Conservation (phyloP, 2,329 filamentous ascomycete species). For the Aspergillus neotritici region DNA sequence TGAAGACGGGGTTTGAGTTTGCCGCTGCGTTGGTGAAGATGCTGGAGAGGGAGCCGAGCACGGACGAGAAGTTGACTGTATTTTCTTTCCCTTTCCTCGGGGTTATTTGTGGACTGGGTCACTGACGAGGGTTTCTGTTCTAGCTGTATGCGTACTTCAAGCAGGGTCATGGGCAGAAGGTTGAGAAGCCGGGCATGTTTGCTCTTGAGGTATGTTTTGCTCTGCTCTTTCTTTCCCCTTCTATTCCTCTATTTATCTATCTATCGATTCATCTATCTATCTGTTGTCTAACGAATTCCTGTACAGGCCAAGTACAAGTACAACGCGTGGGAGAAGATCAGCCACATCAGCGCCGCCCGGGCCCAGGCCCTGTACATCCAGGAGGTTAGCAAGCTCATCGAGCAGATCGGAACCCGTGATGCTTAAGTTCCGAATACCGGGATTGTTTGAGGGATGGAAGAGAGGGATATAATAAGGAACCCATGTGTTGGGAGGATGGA, state of each 20-base stretch:
- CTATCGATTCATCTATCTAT: background rate
- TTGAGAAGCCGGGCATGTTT: slow-evolving; percentile 14
- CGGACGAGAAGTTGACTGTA: slow-evolving; percentile 30
- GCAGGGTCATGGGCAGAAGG: slow-evolving; percentile 8
- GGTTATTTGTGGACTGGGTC: background rate
- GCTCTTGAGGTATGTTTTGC: slow-evolving; percentile 13
- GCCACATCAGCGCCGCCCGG: slow-evolving; percentile 57
- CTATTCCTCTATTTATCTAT: background rate
- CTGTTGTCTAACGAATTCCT: background rate
- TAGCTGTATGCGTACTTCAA: slow-evolving; percentile 20
- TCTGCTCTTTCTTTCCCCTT: background rate
- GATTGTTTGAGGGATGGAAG: background rate
- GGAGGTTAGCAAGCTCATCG: slow-evolving; percentile 66
- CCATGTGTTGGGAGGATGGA: no score
- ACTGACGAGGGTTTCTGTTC: background rate
- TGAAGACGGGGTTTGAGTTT: slow-evolving; percentile 29
- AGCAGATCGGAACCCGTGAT: slow-evolving; percentile 50
- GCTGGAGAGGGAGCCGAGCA: slow-evolving; percentile 20
- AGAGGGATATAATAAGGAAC: background rate
- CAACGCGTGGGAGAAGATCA: slow-evolving; percentile 66
- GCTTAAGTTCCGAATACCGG: no score
- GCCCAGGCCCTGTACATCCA: slow-evolving; percentile 74
- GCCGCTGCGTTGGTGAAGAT: slow-evolving; percentile 27
- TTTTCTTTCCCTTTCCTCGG: slow-evolving; percentile 7
- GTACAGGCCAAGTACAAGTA: slow-evolving; percentile 74